Evolutionary conservation across 1,139 yeast genomes (phyloP).

Genomic region (Zygoascus sp.): DNA sequence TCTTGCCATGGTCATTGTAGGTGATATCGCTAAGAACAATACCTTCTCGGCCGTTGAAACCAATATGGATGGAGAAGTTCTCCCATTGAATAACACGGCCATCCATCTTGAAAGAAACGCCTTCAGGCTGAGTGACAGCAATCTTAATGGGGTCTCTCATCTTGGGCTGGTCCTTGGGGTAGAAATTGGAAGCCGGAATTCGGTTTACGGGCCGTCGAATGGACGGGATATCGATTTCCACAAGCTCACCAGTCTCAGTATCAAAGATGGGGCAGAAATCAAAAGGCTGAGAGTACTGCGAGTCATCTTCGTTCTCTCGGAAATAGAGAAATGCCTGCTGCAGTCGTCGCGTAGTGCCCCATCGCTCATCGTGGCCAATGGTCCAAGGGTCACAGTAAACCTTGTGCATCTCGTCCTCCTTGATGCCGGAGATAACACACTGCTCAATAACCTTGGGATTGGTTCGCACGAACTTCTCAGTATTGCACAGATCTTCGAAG

Average conservation of each 20-base stretch:
- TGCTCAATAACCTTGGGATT: conserved; percentile 71
- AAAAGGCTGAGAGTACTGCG: conserved; percentile 74
- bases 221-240: conserved; percentile 68
- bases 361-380: conserved; percentile 78
- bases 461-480: conserved; percentile 60
- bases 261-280: conserved; percentile 82
- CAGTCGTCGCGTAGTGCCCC: conserved; percentile 70
- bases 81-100: conserved; percentile 74
- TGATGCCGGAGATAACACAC: conserved; percentile 57
- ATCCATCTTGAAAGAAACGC: conserved; percentile 67
- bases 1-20: conserved; percentile 50
- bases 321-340: conserved; percentile 80
- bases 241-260: conserved; percentile 62
- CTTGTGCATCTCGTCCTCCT: conserved; percentile 46
- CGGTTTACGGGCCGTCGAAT: conserved; percentile 47
- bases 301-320: conserved; percentile 72
- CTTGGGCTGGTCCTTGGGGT: conserved; percentile 17
- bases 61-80: conserved; percentile 69
- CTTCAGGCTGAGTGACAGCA: conserved; percentile 66
- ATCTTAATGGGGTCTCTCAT: conserved; percentile 16
- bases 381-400: conserved; percentile 87
- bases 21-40: conserved; percentile 69
- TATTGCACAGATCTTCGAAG: conserved; percentile 57
- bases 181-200: conserved; percentile 19
- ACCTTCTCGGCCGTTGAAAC: conserved; percentile 83